A percentile compares a stretch with the other conserved stretches of the same genome.
These are phyloP conservation scores for Secale cereale DNA, from an alignment of 176 grass and related monocot species.

Conservation along the genomic window DNA sequence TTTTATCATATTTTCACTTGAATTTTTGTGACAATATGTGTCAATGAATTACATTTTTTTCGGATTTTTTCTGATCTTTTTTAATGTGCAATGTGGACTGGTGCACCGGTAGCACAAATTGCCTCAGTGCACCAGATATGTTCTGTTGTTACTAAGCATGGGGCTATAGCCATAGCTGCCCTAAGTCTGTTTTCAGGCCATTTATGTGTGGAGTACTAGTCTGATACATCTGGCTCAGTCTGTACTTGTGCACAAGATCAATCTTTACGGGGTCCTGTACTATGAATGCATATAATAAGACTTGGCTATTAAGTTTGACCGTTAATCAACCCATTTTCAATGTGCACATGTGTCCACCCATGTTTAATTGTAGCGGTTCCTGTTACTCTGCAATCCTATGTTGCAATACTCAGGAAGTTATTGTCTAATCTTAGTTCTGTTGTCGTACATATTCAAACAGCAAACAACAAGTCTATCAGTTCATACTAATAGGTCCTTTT, in stretches of 20 bases:
- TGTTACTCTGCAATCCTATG: neutral
- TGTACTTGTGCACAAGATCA: neutral
- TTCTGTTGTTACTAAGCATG: no score
- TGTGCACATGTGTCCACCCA: neutral
- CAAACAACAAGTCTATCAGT: neutral
- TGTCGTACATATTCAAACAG: neutral
- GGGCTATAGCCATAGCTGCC: no score
- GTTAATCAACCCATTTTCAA: neutral
- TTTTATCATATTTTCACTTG: no score
- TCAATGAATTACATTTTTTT: no score
- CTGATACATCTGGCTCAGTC: neutral
- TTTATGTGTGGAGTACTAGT: neutral
- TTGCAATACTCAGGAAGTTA: neutral
- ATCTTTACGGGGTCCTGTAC: neutral
- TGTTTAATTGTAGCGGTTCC: neutral
- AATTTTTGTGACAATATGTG: no score
- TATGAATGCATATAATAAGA: neutral
- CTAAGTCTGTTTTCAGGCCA: neutral
- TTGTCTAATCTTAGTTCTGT: neutral
- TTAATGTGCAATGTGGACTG: no score
- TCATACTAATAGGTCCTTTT: neutral
- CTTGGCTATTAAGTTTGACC: neutral
- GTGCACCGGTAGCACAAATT: no score
- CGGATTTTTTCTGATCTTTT: no score
- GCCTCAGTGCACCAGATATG: no score